phyloP scores from a whole-genome alignment of 2,329 filamentous ascomycete genomes.

The Cryphonectria nitschkei region DNA sequence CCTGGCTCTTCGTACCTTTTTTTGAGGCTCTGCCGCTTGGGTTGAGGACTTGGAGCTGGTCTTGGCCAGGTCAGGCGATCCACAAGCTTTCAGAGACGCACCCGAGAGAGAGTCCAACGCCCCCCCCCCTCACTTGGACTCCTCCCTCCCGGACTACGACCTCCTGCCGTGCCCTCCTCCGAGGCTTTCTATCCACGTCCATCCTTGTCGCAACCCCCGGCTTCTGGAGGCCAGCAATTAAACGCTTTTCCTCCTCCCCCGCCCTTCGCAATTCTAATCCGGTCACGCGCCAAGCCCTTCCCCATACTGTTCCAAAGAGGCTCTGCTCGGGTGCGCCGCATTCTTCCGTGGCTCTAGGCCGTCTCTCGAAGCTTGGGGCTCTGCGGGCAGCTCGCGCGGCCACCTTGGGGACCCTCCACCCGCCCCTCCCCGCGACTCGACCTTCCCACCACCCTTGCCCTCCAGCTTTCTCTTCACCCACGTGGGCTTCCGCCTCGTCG shows the following conservation, averaged over 20 bases:
- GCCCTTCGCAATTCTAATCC: slow-evolving; percentile 26
- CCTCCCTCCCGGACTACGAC: slow-evolving; percentile 10
- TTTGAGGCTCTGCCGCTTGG: background rate
- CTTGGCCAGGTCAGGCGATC: background rate
- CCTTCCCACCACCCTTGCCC: background rate
- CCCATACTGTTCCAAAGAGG: slow-evolving; percentile 28
- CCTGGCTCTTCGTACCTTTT: background rate
- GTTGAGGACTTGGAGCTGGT: background rate
- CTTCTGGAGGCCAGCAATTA: slow-evolving; percentile 24
- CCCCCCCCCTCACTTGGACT: background rate
- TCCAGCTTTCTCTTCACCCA: slow-evolving; percentile 6
- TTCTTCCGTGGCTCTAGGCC: slow-evolving; percentile 17
- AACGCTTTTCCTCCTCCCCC: slow-evolving; percentile 20
- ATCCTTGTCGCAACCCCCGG: slow-evolving; percentile 28
- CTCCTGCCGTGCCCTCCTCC: slow-evolving; percentile 12
- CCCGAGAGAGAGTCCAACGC: background rate
- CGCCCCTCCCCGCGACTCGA: slow-evolving; percentile 22
- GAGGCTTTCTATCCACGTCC: slow-evolving; percentile 8
- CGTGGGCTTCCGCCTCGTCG: background rate
- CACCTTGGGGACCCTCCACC: slow-evolving; percentile 27
- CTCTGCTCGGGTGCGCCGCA: slow-evolving; percentile 28
- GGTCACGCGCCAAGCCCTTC: slow-evolving; percentile 30
- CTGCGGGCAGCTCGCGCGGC: slow-evolving; percentile 26
- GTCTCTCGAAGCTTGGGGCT: slow-evolving; percentile 25
- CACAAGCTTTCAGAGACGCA: background rate